Conservation (phyloP, 2,329 filamentous ascomycete genomes). For the Trematosphaeria pertusa region DNA sequence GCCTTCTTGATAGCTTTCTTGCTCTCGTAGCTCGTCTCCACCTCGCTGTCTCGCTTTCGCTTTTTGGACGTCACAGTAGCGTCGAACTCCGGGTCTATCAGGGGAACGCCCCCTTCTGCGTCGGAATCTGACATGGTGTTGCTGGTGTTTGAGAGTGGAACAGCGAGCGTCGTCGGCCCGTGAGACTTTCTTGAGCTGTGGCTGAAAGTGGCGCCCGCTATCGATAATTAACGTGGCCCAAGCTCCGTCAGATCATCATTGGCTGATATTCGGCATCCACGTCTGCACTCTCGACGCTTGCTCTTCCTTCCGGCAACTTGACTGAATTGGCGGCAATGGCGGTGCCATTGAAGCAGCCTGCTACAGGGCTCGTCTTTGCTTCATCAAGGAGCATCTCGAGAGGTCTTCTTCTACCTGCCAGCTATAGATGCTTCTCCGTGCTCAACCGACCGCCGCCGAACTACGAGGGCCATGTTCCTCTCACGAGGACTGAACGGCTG, state of each 20-base stretch:
- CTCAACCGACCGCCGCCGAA: constrained; percentile 84
- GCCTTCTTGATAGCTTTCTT: constrained; percentile 47
- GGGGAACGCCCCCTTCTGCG: constrained; percentile 51
- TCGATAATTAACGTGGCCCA: constrained; percentile 33
- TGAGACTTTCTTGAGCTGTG: constrained; percentile 20
- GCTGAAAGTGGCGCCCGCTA: constrained; percentile 25
- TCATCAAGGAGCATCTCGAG: constrained; percentile 9
- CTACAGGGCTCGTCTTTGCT: constrained; percentile 2
- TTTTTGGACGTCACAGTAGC: constrained; percentile 44
- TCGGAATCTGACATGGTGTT: constrained; percentile 55
- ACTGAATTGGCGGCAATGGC: too few species aligned
- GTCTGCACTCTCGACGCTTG: not conserved
- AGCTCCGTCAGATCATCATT: not conserved
- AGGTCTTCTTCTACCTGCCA: constrained; percentile 22
- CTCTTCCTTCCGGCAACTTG: not conserved
- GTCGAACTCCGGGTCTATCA: constrained; percentile 52
- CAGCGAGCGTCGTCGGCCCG: constrained; percentile 19
- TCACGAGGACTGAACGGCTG: constrained; percentile 78
- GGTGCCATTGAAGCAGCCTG: constrained; percentile 14
- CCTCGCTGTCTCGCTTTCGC: constrained; percentile 49
- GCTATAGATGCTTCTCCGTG: constrained; percentile 72
- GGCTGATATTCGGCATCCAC: not conserved
- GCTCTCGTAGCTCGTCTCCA: constrained; percentile 38
- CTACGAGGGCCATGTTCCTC: constrained; percentile 90
- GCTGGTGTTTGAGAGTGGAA: constrained; percentile 26